Percentiles rank a stretch among this genome's conserved stretches.
phyloP scores from a whole-genome alignment of 805 yeast species.

The Candida nemodendra region DNA sequence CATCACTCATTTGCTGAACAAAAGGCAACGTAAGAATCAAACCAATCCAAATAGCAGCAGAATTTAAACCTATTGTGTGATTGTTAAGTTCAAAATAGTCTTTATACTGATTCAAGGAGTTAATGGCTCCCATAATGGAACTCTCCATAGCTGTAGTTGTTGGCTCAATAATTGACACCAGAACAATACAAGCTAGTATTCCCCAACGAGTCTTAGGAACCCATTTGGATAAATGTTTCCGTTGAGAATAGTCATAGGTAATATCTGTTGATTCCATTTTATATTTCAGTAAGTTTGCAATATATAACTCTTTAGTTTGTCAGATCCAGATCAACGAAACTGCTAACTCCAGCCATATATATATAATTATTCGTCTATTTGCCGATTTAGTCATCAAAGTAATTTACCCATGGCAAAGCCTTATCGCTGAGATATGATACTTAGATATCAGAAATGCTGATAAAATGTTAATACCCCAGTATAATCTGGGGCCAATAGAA shows the following conservation, averaged over 20 bases:
- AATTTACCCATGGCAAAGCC: too few relatives aligned
- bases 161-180: background rate
- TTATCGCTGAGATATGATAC: too few relatives aligned
- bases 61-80: constrained; percentile 1
- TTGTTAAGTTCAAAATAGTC: constrained; percentile 5
- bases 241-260: background rate
- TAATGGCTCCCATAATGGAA: constrained; percentile 6
- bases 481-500: too few relatives aligned
- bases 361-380: too few relatives aligned
- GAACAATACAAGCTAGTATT: background rate
- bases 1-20: background rate
- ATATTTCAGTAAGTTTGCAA: too few relatives aligned
- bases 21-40: background rate
- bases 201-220: background rate
- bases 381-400: too few relatives aligned
- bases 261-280: background rate
- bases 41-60: constrained; percentile 10
- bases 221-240: background rate
- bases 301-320: too few relatives aligned
- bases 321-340: too few relatives aligned
- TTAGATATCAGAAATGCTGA: too few relatives aligned
- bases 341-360: too few relatives aligned
- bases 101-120: constrained; percentile 5
- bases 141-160: constrained; percentile 2
- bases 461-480: too few relatives aligned